A percentile compares a stretch with the other conserved stretches of the same genome.
These are phyloP conservation scores for Microsporum ferrugineum DNA, from an alignment of 2,329 filamentous ascomycete species.

Conservation along the genomic window DNA sequence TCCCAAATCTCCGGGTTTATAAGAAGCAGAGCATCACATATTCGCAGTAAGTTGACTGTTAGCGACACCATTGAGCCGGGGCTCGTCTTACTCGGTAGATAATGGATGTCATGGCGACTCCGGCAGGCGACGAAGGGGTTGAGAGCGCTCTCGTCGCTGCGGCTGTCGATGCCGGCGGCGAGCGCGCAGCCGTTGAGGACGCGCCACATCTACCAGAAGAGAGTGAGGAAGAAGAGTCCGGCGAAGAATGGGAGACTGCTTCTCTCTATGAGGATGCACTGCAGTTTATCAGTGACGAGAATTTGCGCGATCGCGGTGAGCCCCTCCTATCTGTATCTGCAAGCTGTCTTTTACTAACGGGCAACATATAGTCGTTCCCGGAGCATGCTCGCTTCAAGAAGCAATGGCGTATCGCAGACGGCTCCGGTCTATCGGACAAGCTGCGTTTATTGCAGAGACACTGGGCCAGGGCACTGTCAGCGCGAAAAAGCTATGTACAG, in stretches of 20 bases:
- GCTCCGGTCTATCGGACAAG: conserved; percentile 64
- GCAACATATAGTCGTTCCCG: conserved; percentile 30
- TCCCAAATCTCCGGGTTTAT: neutral
- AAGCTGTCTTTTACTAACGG: neutral
- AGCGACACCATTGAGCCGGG: neutral
- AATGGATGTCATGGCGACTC: conserved; percentile 24
- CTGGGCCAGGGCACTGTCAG: conserved; percentile 58
- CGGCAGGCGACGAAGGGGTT: neutral
- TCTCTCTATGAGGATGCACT: conserved; percentile 54
- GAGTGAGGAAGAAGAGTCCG: conserved; percentile 13
- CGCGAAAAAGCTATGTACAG: conserved; percentile 72
- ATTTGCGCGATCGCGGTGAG: conserved; percentile 38
- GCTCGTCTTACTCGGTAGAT: conserved; percentile 13
- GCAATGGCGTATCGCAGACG: conserved; percentile 56
- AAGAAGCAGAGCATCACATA: neutral
- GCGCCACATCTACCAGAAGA: conserved; percentile 27
- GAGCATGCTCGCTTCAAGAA: conserved; percentile 56
- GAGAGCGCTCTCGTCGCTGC: neutral
- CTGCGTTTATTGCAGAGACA: conserved; percentile 62
- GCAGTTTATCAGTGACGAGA: conserved; percentile 46
- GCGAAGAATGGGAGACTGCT: conserved; percentile 15
- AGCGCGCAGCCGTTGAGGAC: conserved; percentile 17
- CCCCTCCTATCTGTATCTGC: conserved; percentile 20
- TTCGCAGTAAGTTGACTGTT: neutral
- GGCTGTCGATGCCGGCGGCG: neutral